These are phyloP conservation scores for Globisporangium echinulatum DNA, from an alignment of 352 stramenopile species.

Conservation along the genomic window DNA sequence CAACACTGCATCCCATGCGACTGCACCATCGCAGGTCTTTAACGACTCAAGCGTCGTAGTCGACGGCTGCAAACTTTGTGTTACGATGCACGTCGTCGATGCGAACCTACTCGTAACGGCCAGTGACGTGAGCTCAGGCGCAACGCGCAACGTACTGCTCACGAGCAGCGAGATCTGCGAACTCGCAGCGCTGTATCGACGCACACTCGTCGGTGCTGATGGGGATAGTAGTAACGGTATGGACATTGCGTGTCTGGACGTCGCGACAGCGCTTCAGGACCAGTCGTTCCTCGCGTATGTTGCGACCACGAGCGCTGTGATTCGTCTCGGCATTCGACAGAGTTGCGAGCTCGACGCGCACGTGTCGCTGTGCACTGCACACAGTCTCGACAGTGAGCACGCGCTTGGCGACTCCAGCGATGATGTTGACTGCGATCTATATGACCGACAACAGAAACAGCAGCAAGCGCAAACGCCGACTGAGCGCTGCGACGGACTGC, in stretches of 20 bases:
- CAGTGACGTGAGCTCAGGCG: slow-evolving; percentile 3
- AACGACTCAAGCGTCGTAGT: slow-evolving; percentile 11
- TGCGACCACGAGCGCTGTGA: slow-evolving; percentile 23
- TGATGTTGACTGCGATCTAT: neutral
- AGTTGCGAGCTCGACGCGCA: too few species aligned
- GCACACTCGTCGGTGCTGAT: neutral
- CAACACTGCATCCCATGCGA: neutral
- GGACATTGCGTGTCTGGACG: too few species aligned
- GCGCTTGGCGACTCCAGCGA: neutral
- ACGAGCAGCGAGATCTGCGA: slow-evolving; percentile 5
- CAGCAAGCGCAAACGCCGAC: slow-evolving; percentile 1
- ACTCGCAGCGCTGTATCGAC: neutral
- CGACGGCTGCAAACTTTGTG: slow-evolving; percentile 9
- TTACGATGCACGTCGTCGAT: slow-evolving; percentile 20
- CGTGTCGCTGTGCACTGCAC: too few species aligned
- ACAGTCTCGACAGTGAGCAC: neutral
- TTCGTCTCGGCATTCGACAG: slow-evolving; percentile 17
- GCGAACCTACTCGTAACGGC: slow-evolving; percentile 20
- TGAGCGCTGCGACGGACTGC: neutral
- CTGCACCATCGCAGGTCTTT: slow-evolving; percentile 14
- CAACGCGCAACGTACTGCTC: slow-evolving; percentile 12
- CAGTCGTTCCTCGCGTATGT: slow-evolving; percentile 24
- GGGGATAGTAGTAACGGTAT: too few species aligned
- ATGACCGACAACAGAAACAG: too few species aligned
- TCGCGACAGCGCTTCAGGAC: slow-evolving; percentile 19